Conservation (phyloP, 768 basidiomycete genomes). For the Leucosporidium scottii region DNA sequence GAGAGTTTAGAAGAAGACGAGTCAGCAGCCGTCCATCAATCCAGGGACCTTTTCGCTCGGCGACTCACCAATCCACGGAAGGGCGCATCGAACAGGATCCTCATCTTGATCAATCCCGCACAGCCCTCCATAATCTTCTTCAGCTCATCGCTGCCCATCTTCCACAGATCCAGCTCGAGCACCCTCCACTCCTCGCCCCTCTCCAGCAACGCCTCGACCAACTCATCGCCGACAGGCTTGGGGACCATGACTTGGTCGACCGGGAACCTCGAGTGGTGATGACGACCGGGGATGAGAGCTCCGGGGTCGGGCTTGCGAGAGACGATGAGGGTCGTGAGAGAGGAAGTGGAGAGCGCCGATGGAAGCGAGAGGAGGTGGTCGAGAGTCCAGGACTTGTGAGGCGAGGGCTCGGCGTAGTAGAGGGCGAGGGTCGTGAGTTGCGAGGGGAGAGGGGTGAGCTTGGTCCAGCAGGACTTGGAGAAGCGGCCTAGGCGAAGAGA, state of each 20-base stretch:
- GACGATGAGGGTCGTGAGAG: constrained; percentile 9
- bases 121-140: constrained; percentile 18
- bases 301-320: constrained; percentile 1
- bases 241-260: constrained; percentile 9
- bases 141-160: constrained; percentile 1
- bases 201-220: constrained; percentile 13
- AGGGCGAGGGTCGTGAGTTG: constrained; percentile 12
- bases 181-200: constrained; percentile 8
- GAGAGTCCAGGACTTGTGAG: constrained; percentile 29
- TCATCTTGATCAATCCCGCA: neutral
- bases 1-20: too few species aligned
- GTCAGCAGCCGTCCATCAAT: too few species aligned
- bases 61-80: constrained; percentile 4
- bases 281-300: constrained; percentile 15
- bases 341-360: neutral
- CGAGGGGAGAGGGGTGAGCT: constrained; percentile 7
- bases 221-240: neutral
- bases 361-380: constrained; percentile 26
- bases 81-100: constrained; percentile 18
- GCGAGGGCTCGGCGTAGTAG: constrained; percentile 12
- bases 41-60: too few species aligned
- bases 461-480: constrained; percentile 18
- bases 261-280: constrained; percentile 10
- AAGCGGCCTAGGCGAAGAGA: constrained; percentile 17
- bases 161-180: constrained; percentile 18